Conservation (phyloP, 768 basidiomycete genomes). For the Trametes gibbosa region DNA sequence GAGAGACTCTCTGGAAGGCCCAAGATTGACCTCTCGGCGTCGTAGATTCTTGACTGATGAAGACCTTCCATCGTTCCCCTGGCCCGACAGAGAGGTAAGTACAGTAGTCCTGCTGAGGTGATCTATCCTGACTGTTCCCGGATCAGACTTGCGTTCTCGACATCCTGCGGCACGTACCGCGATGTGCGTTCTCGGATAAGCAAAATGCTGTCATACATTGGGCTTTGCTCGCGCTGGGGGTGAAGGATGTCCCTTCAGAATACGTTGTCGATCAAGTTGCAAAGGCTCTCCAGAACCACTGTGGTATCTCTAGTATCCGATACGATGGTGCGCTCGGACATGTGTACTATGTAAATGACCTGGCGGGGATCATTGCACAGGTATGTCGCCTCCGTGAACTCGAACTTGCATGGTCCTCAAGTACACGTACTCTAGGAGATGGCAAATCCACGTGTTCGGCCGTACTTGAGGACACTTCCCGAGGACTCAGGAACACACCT, state of each 20-base stretch:
- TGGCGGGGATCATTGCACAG: slow-evolving; percentile 4
- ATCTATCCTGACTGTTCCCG: background rate
- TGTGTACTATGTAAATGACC: slow-evolving; percentile 8
- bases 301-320: background rate
- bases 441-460: slow-evolving; percentile 12
- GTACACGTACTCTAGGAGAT: slow-evolving; percentile 4
- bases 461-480: background rate
- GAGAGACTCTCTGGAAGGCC: too few species aligned
- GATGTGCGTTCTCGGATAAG: slow-evolving; percentile 6
- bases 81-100: background rate
- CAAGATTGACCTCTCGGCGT: too few species aligned
- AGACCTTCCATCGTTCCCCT: background rate
- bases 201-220: slow-evolving; percentile 8
- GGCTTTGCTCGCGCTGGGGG: background rate
- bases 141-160: slow-evolving; percentile 42
- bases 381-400: background rate
- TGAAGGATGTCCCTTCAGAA: slow-evolving; percentile 1
- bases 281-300: background rate
- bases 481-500: background rate
- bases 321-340: slow-evolving; percentile 9
- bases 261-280: background rate
- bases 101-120: too few species aligned
- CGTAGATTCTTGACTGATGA: too few species aligned
- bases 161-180: slow-evolving; percentile 37
- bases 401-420: background rate